Evolutionary conservation across 2,329 filamentous ascomycete genomes (phyloP), one percentile per base, ranked within the genome.

Genomic region (Amauroascus niger): DNA sequence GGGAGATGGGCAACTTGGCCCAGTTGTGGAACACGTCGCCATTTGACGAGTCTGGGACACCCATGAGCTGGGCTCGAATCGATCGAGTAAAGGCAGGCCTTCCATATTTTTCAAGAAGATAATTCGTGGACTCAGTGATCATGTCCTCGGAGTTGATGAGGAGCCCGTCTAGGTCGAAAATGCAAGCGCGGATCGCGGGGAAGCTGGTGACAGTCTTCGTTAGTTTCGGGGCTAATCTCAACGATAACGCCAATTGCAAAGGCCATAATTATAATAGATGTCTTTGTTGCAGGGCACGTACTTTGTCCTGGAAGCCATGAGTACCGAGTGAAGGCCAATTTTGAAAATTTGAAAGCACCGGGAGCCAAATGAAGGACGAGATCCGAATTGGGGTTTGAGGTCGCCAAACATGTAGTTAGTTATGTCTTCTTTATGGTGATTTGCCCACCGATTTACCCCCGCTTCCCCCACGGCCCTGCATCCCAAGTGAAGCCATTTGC

Each of bases 61-160:
- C 62, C 59, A 64, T 65, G 24, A 64, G 57, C 46, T 59, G 54
- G 14, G 62, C 54, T 52, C 56, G 51, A 28, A 64, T 61, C 2
- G 60, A 58, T 1, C 11, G 45, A 39, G 40, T 57, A 1, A 63
- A 54, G 13, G 47, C 26, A 16, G 62, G 61, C 6, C 57, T 54
- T 7, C 46, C 47, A 18, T 64, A 60, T n/a, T 60, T 60, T 46
- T 55, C 14, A 2, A 63, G 61, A 5, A 63, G 33, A 9, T 58
- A 1, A 40, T 62, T 61, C 1, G 41, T 58, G n/a, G 56, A 58
- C 13, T 45, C 41, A 24, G 61, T 62, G 28, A 65, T 62, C 28
- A 64, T 64, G 56, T 67, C 66, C 57, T 69, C 66, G 30, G 66
- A 62, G 49, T 67, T 65, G 55, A 67, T 63, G 46, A 69, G 64